These are phyloP conservation scores for Albifimbria verrucaria DNA, from an alignment of 2,329 filamentous ascomycete species.

Conservation along the genomic window DNA sequence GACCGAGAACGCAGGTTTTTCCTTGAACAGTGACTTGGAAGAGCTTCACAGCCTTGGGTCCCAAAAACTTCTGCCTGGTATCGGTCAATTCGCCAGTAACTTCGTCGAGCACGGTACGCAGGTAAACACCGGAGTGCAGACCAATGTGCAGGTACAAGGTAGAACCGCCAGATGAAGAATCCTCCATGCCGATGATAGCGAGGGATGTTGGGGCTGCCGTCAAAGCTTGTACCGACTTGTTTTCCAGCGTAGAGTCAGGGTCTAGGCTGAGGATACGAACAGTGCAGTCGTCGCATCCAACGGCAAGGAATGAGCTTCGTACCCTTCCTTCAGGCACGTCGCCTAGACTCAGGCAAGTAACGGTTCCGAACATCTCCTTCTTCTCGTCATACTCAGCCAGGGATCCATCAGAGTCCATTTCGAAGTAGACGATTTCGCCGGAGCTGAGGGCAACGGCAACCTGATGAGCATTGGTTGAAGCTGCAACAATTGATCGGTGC, in stretches of 20 bases:
- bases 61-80: constrained; percentile 90
- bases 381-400: constrained; percentile 93
- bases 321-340: constrained; percentile 87
- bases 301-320: constrained; percentile 88
- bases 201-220: constrained; percentile 86
- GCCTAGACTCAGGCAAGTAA: constrained; percentile 91
- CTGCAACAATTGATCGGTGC: constrained; percentile 92
- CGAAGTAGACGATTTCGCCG: constrained; percentile 96
- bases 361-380: constrained; percentile 90
- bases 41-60: constrained; percentile 83
- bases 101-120: constrained; percentile 92
- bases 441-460: constrained; percentile 92
- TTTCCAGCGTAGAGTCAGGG: constrained; percentile 85
- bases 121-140: constrained; percentile 90
- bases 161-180: constrained; percentile 83
- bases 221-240: constrained; percentile 89
- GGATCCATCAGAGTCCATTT: constrained; percentile 89
- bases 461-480: constrained; percentile 88
- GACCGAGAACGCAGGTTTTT: constrained; percentile 78
- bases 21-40: constrained; percentile 88
- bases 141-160: constrained; percentile 96
- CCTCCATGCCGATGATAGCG: constrained; percentile 91
- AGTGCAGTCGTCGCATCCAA: constrained; percentile 95
- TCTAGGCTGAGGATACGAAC: constrained; percentile 89
- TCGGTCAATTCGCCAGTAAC: constrained; percentile 94